Percentiles rank a stretch among this genome's conserved stretches.
Evolutionary conservation across 2,329 filamentous ascomycete species (phyloP).

Genomic region (Elsinoe fawcettii): DNA sequence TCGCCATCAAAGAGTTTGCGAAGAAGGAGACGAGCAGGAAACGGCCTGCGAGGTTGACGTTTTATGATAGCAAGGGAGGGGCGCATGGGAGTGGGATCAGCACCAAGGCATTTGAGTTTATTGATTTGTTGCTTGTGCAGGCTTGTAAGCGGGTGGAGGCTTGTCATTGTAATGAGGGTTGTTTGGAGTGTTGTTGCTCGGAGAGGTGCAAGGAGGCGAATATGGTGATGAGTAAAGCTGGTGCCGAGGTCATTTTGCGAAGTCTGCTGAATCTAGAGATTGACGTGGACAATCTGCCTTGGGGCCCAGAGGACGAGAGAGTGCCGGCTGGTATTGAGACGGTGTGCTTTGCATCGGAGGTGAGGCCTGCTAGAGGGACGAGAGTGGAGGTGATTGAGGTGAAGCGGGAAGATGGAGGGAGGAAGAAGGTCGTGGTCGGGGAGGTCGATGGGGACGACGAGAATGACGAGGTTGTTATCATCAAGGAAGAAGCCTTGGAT

Average conservation of each 20-base stretch:
- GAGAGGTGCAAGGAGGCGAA: conserved; percentile 80
- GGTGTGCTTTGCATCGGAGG: conserved; percentile 62
- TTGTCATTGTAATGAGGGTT: conserved; percentile 72
- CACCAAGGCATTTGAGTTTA: conserved; percentile 87
- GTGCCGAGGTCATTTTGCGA: conserved; percentile 72
- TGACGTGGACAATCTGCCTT: conserved; percentile 75
- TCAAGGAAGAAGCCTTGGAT: conserved; percentile 30
- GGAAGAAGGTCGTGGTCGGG: conserved; percentile 24
- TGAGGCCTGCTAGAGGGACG: conserved; percentile 42
- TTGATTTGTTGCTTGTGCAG: conserved; percentile 68
- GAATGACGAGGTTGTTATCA: conserved; percentile 24
- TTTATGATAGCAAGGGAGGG: conserved; percentile 92
- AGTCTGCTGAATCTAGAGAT: conserved; percentile 67
- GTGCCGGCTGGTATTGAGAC: conserved; percentile 71
- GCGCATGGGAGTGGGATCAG: conserved; percentile 76
- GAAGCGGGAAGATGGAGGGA: conserved; percentile 29
- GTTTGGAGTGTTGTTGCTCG: conserved; percentile 81
- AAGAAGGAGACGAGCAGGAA: conserved; percentile 63
- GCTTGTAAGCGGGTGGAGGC: conserved; percentile 68
- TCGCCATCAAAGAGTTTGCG: conserved; percentile 77
- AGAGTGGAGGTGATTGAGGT: conserved; percentile 36
- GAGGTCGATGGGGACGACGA: conserved; percentile 18
- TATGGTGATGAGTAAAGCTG: conserved; percentile 88
- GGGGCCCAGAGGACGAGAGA: conserved; percentile 66
- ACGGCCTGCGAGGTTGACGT: conserved; percentile 77